Conservation (phyloP, 2,329 filamentous ascomycete species). For the Aspergillus floridensis region DNA sequence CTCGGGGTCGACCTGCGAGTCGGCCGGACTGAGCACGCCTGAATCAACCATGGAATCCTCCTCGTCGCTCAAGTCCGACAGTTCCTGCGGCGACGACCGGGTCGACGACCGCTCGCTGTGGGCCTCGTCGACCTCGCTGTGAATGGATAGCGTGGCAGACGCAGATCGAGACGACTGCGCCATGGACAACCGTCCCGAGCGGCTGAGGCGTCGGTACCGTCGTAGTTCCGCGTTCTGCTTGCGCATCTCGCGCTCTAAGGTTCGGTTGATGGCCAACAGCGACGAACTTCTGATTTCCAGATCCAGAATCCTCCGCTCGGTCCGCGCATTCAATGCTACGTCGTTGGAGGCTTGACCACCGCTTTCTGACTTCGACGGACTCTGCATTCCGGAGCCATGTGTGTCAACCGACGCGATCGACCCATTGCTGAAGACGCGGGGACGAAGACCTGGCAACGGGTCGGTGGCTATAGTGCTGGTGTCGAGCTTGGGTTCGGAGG, state of each 20-base stretch:
- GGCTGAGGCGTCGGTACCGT: slow-evolving; percentile 78
- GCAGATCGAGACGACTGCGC: slow-evolving; percentile 48
- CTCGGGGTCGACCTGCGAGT: slow-evolving; percentile 37
- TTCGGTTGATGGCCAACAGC: slow-evolving; percentile 89
- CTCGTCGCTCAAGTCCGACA: slow-evolving; percentile 42
- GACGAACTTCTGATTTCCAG: slow-evolving; percentile 96
- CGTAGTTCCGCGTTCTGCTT: slow-evolving; percentile 88
- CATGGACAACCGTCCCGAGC: slow-evolving; percentile 71
- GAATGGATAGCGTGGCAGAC: slow-evolving; percentile 47
- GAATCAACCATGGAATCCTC: slow-evolving; percentile 36
- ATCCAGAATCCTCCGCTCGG: slow-evolving; percentile 92
- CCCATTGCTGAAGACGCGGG: slow-evolving; percentile 35
- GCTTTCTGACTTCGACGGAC: slow-evolving; percentile 45
- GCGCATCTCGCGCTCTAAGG: slow-evolving; percentile 82
- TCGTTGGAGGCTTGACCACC: slow-evolving; percentile 58
- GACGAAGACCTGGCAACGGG: slow-evolving; percentile 25
- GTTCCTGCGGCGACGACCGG: slow-evolving; percentile 30
- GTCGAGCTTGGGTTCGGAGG: slow-evolving; percentile 23
- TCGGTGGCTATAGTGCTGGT: slow-evolving; percentile 22
- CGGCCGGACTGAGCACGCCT: slow-evolving; percentile 32
- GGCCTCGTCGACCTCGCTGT: slow-evolving; percentile 44
- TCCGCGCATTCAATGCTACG: slow-evolving; percentile 79
- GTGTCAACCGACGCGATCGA: slow-evolving; percentile 38
- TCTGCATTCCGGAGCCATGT: slow-evolving; percentile 53
- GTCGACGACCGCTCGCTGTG: slow-evolving; percentile 30